Evolutionary conservation across 768 basidiomycete genomes (phyloP).

Genomic region (Mycena galopus): DNA sequence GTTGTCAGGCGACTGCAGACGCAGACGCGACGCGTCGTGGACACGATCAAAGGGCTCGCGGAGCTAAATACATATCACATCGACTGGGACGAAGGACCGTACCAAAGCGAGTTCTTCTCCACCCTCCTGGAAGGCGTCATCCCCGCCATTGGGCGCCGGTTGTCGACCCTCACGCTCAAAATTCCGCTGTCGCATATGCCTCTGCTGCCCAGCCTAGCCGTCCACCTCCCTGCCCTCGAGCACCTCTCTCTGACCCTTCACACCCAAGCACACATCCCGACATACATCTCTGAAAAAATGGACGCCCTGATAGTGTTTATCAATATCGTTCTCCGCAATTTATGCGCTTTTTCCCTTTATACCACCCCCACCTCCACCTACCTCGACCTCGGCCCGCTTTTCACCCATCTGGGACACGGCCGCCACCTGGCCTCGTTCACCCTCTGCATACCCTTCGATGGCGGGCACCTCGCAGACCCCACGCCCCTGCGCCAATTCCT

Average conservation of each 20-base stretch:
- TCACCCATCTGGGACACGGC: constrained; percentile 52
- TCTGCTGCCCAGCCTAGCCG: constrained; percentile 46
- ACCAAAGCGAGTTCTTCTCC: constrained; percentile 53
- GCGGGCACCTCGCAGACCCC: constrained; percentile 54
- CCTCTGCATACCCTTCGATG: constrained; percentile 61
- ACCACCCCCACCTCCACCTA: constrained; percentile 52
- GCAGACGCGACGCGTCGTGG: constrained; percentile 50
- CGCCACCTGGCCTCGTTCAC: constrained; percentile 53
- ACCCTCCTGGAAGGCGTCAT: constrained; percentile 55
- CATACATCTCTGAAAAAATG: constrained; percentile 51
- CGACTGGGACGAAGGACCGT: constrained; percentile 53
- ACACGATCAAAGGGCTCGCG: constrained; percentile 48
- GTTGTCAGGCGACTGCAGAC: constrained; percentile 52
- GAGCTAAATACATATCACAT: constrained; percentile 54
- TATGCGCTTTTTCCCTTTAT: constrained; percentile 52
- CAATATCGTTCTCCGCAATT: constrained; percentile 55
- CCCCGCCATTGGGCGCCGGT: constrained; percentile 44
- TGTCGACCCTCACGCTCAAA: constrained; percentile 53
- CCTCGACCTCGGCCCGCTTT: constrained; percentile 56
- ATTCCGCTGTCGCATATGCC: constrained; percentile 54
- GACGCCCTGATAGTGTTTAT: constrained; percentile 61
- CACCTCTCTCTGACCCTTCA: constrained; percentile 52
- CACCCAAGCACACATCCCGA: constrained; percentile 44
- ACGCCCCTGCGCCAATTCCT: constrained; percentile 51
- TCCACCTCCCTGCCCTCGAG: constrained; percentile 49